Conservation (phyloP, 73 alveolate genomes). For the Symbiodinium pilosum region DNA sequence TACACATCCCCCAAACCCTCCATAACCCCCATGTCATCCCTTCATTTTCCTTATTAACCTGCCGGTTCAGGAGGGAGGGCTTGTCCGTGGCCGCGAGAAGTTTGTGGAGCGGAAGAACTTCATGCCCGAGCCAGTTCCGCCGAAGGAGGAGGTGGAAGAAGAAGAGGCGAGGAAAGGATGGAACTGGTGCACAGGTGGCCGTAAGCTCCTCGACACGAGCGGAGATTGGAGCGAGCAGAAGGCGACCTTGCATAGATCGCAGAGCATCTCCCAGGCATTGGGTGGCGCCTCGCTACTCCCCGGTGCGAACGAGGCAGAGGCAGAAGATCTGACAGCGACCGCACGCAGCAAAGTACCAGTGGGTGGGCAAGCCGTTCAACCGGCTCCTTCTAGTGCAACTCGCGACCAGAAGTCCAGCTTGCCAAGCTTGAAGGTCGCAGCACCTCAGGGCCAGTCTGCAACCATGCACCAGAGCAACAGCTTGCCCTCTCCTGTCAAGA, state of each 20-base stretch:
- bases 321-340: no score
- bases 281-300: conserved; percentile 50
- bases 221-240: conserved; percentile 38
- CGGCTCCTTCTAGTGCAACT: no score
- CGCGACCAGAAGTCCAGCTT: no score
- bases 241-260: conserved; percentile 28
- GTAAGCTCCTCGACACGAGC: conserved; percentile 56
- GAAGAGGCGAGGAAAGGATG: conserved; percentile 60
- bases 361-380: no score
- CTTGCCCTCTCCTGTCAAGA: no score
- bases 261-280: conserved; percentile 55
- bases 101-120: conserved; percentile 86
- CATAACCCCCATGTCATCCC: no score
- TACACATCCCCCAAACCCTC: no score
- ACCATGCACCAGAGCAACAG: no score
- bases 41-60: no score
- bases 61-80: conserved; percentile 79
- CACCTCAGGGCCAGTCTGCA: no score
- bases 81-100: conserved; percentile 31
- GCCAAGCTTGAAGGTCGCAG: no score
- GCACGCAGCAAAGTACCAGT: no score
- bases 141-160: conserved; percentile 68
- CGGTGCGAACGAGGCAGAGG: conserved; percentile 59
- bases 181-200: conserved; percentile 73
- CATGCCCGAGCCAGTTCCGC: conserved; percentile 81